Percentiles rank a stretch among this genome's conserved stretches.
Conservation (phyloP, 2,329 filamentous ascomycete genomes). For the Aspergillus thermomutatus region DNA sequence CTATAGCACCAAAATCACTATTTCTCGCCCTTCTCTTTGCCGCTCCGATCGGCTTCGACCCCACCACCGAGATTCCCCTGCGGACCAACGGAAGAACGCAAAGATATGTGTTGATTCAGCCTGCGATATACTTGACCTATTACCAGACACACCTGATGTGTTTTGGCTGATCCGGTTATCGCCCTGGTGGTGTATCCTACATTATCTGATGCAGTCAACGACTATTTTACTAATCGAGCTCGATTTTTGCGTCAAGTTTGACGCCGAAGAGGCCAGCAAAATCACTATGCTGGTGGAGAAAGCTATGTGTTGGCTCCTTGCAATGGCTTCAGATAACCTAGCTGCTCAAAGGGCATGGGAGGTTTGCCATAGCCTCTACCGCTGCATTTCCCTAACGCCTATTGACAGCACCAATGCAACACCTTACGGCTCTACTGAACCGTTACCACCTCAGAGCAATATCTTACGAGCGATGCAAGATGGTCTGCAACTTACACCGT, state of each 20-base stretch:
- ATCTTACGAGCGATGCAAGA: neutral
- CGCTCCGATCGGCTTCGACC: neutral
- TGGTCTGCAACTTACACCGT: neutral
- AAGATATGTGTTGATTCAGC: neutral
- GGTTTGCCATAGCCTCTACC: neutral
- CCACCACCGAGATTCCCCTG: neutral
- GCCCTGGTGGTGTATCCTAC: neutral
- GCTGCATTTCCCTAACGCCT: neutral
- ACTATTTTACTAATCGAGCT: neutral
- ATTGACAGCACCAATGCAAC: neutral
- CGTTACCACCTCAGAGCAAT: neutral
- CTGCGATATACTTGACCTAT: neutral
- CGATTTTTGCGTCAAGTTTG: neutral
- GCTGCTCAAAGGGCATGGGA: neutral
- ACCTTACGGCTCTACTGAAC: neutral
- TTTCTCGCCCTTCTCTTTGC: neutral
- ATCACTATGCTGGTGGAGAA: neutral
- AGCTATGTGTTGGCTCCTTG: neutral
- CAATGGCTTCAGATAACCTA: neutral
- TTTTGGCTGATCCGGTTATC: neutral
- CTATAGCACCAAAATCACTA: slow-evolving; percentile 1
- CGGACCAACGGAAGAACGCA: neutral
- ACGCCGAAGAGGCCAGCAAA: neutral
- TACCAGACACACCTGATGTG: neutral
- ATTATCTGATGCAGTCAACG: neutral